These are phyloP conservation scores for Periglandula ipomoeae DNA, from an alignment of 2,329 filamentous ascomycete species.

Conservation along the genomic window DNA sequence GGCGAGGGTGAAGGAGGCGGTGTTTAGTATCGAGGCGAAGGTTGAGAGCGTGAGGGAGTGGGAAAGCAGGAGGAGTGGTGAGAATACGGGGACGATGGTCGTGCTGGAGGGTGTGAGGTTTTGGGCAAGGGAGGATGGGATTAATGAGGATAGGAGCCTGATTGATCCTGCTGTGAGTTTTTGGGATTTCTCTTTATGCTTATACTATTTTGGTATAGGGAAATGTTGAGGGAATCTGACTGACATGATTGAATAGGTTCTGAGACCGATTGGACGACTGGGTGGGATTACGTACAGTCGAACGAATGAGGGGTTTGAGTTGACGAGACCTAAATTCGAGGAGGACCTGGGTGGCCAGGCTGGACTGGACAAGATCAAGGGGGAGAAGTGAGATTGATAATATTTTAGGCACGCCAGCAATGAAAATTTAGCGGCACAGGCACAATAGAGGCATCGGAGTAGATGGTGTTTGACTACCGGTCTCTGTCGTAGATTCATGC, in stretches of 20 bases:
- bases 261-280: conserved; percentile 67
- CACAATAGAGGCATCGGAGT: too few species aligned
- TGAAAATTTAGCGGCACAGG: too few species aligned
- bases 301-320: conserved; percentile 59
- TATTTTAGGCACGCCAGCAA: too few species aligned
- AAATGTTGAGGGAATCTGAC: not conserved
- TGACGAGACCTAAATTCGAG: conserved; percentile 53
- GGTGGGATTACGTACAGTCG: conserved; percentile 83
- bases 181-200: not conserved
- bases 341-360: conserved; percentile 44
- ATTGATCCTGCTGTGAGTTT: conserved; percentile 60
- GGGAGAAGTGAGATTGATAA: too few species aligned
- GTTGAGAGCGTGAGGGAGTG: conserved; percentile 69
- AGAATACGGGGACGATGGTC: conserved; percentile 64
- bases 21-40: conserved; percentile 76
- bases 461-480: not conserved
- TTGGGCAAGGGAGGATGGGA: conserved; percentile 81
- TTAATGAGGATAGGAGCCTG: conserved; percentile 66
- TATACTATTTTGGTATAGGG: conserved; percentile 2
- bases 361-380: conserved; percentile 37
- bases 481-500: not conserved
- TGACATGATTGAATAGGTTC: conserved; percentile 33
- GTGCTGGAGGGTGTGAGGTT: conserved; percentile 79
- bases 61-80: conserved; percentile 63
- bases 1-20: conserved; percentile 69